Base-by-base conservation (phyloP, 257 asterid species). In the Eucommia ulmoides region DNA sequence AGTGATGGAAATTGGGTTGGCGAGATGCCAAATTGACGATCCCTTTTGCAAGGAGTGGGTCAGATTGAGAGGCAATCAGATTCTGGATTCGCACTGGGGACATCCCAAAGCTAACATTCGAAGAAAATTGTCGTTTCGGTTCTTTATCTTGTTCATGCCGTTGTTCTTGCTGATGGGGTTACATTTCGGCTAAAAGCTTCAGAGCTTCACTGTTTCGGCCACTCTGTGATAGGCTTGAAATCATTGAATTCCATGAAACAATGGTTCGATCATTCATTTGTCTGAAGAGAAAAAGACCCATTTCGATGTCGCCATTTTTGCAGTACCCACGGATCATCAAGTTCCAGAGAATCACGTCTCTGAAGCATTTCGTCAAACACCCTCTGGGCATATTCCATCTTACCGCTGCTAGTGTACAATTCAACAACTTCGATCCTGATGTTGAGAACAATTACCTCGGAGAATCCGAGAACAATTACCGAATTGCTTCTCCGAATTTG, bases 31-130 rank as follows among this genome's bases (percentile, higher is more conserved):
- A 73, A 52, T 82, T 94, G 22, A 84, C 84, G 51, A 89, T 84
- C 63, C 85, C 94, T 71, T 82, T 82, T 4, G 97, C 94, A 18
- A 88, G 84, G 67, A 88, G 89, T 0, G 96, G 81, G 54, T 88
- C 94, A 20, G 84, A 62, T 45, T 88, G 93, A 46, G 75, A 71
- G 24, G 84, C 88, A 50, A 82, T 75, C 59, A 82, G 52, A 64
- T 78, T 82, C 47, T 74, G 88, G 62, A 78, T 70, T 55, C 84
- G 69, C 66, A 82, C 64, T 21, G 85, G 85, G 51, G 94, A 84
- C 48, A 66, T 78, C 42, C 74, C 59, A 16, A 1, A 3, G 3
- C 11, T 35, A 10, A 18, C 11, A 35, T 15, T 6, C 7, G 38
- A 29, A 29, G 59, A 68, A 33, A 60, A 49, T 29, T 64, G 52